Evolutionary conservation across 1,139 yeast species (phyloP), one percentile per base, ranked within the genome.

Genomic region (Barnettozyma hawaiiensis): DNA sequence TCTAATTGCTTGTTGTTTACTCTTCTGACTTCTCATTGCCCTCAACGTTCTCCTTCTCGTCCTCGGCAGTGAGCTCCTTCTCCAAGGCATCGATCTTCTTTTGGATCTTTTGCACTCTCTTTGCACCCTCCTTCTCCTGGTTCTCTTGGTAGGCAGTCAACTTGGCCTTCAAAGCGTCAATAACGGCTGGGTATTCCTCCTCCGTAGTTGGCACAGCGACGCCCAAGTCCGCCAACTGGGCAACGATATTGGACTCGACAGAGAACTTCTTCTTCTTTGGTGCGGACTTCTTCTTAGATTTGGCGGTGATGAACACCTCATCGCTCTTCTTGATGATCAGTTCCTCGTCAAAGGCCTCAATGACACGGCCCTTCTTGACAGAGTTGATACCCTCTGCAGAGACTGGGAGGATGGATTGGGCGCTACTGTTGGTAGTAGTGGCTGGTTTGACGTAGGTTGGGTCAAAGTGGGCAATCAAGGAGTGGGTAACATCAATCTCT

Each of bases 41-140:
- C n/a, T 26, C 29, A 3, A n/a, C 37, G 20, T 34, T 22, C 24
- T 24, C 37, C 24, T 27, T 47, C 18, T 41, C 48, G n/a, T 39
- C 44, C 18, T 45, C 51, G 37, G 59, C 61, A 47, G 67, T 69
- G 55, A 65, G 65, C 35, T 56, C 55, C 24, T 60, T 59, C 48
- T 64, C 78, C 50, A 85, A 69, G 61, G 81, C 74, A 52, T 84
- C 83, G 54, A 85, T 76, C 64, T 79, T 80, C 46, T 81, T 84
- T 69, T 85, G 78, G 47, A 92, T 95, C 52, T 73, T 75, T 47
- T 76, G 85, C 53, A 84, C 71, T 64, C 85, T 83, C 63, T 75
- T 76, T 63, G 79, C 75, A 48, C 97, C 87, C 61, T 82, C 89
- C 49, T 80, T 85, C 48, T 81, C 90, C 70, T 89, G 95, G 66